Conservation (phyloP, 768 basidiomycete genomes). For the Trametes elegans region DNA sequence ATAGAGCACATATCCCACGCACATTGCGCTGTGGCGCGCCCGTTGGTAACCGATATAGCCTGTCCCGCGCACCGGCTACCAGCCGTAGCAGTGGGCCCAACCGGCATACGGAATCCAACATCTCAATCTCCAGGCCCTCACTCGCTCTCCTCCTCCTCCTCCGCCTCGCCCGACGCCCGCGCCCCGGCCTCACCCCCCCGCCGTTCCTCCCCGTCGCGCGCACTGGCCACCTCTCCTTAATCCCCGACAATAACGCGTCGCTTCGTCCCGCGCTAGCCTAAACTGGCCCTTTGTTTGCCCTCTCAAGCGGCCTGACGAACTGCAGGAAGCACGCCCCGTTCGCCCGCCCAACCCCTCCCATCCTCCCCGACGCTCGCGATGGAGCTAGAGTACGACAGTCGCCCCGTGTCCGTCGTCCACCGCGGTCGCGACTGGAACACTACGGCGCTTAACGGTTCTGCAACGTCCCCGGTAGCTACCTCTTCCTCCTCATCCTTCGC, state of each 20-base stretch:
- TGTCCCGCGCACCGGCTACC: slow-evolving; percentile 13
- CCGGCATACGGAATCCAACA: slow-evolving; percentile 4
- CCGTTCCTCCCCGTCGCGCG: background rate
- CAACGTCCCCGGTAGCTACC: slow-evolving; percentile 16
- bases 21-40: slow-evolving; percentile 17
- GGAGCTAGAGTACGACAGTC: slow-evolving; percentile 27
- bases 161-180: background rate
- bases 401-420: slow-evolving; percentile 26
- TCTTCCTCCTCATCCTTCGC: slow-evolving; percentile 27
- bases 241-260: slow-evolving; percentile 1
- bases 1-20: slow-evolving; percentile 2
- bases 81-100: background rate
- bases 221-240: background rate
- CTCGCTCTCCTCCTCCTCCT: background rate
- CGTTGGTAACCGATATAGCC: slow-evolving; percentile 17
- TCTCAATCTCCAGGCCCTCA: slow-evolving; percentile 1
- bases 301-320: slow-evolving; percentile 22
- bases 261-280: slow-evolving; percentile 19
- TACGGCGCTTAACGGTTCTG: slow-evolving; percentile 15
- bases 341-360: background rate
- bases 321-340: background rate
- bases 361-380: slow-evolving; percentile 14
- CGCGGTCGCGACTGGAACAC: slow-evolving; percentile 24
- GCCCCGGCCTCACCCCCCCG: background rate
- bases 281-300: slow-evolving; percentile 21